Percentiles rank a stretch among this genome's conserved stretches.
Conservation (phyloP, 1,139 yeast genomes). For the Saccharomyces hybrid region DNA sequence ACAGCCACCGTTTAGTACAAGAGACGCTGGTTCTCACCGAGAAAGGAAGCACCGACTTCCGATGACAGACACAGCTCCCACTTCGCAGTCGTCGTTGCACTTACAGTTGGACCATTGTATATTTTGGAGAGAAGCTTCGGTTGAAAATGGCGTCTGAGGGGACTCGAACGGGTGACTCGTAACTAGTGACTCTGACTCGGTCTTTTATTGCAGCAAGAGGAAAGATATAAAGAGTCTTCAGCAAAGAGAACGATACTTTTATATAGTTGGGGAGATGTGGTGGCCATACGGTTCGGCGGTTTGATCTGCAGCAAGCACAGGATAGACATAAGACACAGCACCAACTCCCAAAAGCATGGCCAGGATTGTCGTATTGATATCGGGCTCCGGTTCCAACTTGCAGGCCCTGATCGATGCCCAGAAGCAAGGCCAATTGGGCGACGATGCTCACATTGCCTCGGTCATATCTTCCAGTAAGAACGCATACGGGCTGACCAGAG, state of each 20-base stretch:
- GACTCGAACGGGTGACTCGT: conserved; percentile 3
- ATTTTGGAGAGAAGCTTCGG: not conserved
- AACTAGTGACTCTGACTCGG: not conserved
- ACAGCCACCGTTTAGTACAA: not conserved
- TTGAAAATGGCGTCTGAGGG: not conserved
- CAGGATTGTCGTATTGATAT: conserved; percentile 67
- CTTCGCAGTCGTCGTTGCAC: not conserved
- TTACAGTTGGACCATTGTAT: not conserved
- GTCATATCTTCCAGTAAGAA: conserved; percentile 77
- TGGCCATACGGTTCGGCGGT: not conserved
- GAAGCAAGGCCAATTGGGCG: conserved; percentile 48
- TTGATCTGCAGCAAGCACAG: not conserved
- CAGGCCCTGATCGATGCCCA: conserved; percentile 86
- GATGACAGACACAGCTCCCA: not conserved
- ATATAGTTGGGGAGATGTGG: not conserved
- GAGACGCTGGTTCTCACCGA: not conserved
- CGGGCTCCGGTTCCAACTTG: conserved; percentile 89
- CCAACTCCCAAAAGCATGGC: not conserved
- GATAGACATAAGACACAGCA: not conserved
- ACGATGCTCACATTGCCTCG: conserved; percentile 32
- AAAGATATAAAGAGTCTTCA: not conserved
- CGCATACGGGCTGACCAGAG: conserved; percentile 82
- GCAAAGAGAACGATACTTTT: not conserved
- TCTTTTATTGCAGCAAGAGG: not conserved
- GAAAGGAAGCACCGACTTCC: not conserved